Evolutionary conservation across 2,329 filamentous ascomycete genomes (phyloP), one percentile per base, ranked within the genome.

Genomic region (Cladosporium cucumerinum): DNA sequence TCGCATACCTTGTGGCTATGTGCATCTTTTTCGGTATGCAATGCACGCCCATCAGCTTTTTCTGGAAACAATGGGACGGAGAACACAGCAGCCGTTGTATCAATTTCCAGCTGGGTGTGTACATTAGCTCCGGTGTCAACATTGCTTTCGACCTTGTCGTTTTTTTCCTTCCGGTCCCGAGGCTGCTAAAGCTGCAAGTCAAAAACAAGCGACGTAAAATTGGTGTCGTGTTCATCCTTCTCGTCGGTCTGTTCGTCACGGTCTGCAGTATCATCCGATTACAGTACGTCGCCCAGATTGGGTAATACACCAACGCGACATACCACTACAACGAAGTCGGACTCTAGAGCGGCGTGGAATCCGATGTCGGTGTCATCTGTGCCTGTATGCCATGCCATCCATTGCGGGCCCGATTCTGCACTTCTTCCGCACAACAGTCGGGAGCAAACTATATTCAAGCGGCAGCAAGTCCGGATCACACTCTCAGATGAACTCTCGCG

Each of bases 361-460:
- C 61, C 49, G 66, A 69, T 26, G 60, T 68, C 18, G 68, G 66
- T 18, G 43, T 70, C 12, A 64, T 72, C 30, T 72, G 69, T 55
- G 68, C 69, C 28, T 72, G 70, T 62, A 69, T 72, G 57, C 70
- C 64, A 69, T 72, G 57, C 70, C 70, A 0, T 66, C 69, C 3
- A 67, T 61, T 14, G 46, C 46, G 18, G 58, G 58, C 28, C 58
- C 58, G 16, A 26, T 61, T 21, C 25, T 61, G 46, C 32, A 61
- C 46, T 61, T 61, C 28, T 61, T 61, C 58, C 43, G 39, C n/a
- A 34, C 34, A 10, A 61, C n/a, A 21, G 43, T 61, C 12, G 43
- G 26, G 6, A 61, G 58, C 46, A 61, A 61, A 18, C 46, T 61
- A 23, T 43, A n/a, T 23, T 57, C 55, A 1, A 23, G 18, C 21